phyloP scores from a whole-genome alignment of 2,329 filamentous ascomycete species.

The Claviceps spartinae region DNA sequence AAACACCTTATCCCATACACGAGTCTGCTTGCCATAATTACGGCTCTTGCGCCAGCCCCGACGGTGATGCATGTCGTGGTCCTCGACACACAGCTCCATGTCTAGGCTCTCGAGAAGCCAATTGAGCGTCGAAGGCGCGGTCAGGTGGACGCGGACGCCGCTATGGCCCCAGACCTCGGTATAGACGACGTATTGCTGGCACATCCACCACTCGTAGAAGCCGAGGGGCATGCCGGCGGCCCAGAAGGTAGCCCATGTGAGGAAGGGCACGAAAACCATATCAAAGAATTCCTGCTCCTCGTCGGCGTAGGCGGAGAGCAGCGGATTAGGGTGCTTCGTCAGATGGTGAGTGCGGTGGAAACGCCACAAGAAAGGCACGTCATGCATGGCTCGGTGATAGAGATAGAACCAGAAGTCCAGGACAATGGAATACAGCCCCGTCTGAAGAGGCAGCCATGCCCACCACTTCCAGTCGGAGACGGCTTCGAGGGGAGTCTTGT shows the following conservation, averaged over 20 bases:
- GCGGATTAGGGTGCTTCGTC: conserved; percentile 27
- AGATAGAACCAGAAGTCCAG: conserved; percentile 32
- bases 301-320: conserved; percentile 21
- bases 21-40: conserved; percentile 12
- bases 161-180: conserved; percentile 25
- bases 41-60: conserved; percentile 23
- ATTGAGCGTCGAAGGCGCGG: conserved; percentile 18
- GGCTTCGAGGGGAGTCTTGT: conserved; percentile 9
- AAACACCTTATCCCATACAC: conserved; percentile 23
- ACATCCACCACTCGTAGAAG: conserved; percentile 33
- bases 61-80: conserved; percentile 26
- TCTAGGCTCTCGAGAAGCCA: conserved; percentile 20
- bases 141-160: conserved; percentile 23
- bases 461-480: conserved; percentile 11
- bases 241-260: conserved; percentile 22
- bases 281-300: conserved; percentile 28
- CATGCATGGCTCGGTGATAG: conserved; percentile 25
- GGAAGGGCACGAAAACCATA: conserved; percentile 24
- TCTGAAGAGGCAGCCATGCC: conserved; percentile 23
- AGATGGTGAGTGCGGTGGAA: conserved; percentile 31
- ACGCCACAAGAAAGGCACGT: conserved; percentile 25
- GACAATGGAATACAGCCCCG: conserved; percentile 10
- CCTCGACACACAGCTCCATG: conserved; percentile 26
- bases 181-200: conserved; percentile 28
- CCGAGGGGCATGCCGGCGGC: conserved; percentile 25